These are phyloP conservation scores for Quercus wislizeni DNA, from an alignment of 306 rosid species.

Conservation along the genomic window DNA sequence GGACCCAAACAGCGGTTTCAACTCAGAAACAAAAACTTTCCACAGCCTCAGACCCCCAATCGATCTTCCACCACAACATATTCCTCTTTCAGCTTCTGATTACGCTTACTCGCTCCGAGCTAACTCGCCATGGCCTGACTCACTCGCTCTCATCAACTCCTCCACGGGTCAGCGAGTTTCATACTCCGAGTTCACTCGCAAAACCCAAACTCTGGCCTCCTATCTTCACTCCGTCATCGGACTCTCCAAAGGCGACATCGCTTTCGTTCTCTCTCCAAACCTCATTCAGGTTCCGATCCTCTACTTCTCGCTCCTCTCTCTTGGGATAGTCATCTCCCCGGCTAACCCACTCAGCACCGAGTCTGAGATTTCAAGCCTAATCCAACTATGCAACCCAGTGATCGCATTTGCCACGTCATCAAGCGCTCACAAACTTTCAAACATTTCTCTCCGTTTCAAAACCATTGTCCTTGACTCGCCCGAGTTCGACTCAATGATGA, in stretches of 20 bases:
- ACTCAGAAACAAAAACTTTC: conserved; percentile 36
- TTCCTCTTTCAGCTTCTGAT: conserved; percentile 34
- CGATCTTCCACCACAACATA: conserved; percentile 38
- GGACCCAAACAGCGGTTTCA: conserved; percentile 41
- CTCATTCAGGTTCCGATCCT: conserved; percentile 43
- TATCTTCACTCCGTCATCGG: conserved; percentile 32
- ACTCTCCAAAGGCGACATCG: conserved; percentile 47
- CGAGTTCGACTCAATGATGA: conserved; percentile 43
- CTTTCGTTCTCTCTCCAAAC: conserved; percentile 44
- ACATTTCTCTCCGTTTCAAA: background rate
- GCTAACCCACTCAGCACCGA: conserved; percentile 43
- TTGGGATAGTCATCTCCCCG: conserved; percentile 55
- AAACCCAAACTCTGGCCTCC: conserved; percentile 30
- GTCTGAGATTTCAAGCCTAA: conserved; percentile 33
- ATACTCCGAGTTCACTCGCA: conserved; percentile 32
- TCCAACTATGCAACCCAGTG: conserved; percentile 27
- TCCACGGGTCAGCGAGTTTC: conserved; percentile 26
- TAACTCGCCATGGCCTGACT: conserved; percentile 33
- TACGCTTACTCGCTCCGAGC: conserved; percentile 36
- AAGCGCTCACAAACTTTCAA: conserved; percentile 3
- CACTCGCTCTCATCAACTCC: conserved; percentile 37
- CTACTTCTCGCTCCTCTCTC: conserved; percentile 53
- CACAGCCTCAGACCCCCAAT: conserved; percentile 43
- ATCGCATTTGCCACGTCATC: conserved; percentile 44
- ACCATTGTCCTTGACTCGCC: conserved; percentile 43